These are phyloP conservation scores for Sicyos baderoa DNA, from an alignment of 306 rosid species.

Conservation along the genomic window DNA sequence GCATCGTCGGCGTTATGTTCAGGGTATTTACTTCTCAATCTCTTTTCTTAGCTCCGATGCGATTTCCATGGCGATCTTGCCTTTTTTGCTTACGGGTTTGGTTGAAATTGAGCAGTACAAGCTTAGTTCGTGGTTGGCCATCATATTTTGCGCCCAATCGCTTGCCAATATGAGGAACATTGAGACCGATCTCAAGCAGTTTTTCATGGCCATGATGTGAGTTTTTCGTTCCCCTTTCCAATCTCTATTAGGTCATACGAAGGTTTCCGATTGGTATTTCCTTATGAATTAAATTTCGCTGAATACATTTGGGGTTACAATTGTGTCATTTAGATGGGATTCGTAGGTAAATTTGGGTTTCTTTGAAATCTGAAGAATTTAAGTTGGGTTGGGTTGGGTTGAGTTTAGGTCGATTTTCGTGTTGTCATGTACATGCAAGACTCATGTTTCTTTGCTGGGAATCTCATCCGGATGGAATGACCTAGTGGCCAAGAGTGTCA, in stretches of 20 bases:
- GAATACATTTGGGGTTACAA: neutral
- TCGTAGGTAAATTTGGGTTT: neutral
- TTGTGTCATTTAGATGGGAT: neutral
- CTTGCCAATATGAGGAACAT: constrained; percentile 70
- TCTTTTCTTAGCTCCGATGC: neutral
- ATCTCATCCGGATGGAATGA: too few relatives aligned
- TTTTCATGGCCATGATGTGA: constrained; percentile 96
- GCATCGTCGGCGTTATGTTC: constrained; percentile 93
- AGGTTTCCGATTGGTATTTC: neutral
- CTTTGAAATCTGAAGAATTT: neutral
- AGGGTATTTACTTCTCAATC: constrained; percentile 31
- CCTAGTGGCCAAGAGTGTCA: neutral
- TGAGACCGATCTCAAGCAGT: constrained; percentile 87
- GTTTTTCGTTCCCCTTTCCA: constrained; percentile 23
- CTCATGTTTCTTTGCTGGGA: neutral
- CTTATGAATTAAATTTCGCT: neutral
- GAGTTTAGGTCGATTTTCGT: neutral
- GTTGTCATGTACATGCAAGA: neutral
- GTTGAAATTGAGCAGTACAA: constrained; percentile 52
- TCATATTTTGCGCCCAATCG: constrained; percentile 91
- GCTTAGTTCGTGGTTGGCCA: constrained; percentile 88
- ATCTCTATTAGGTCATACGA: neutral
- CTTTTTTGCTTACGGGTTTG: too few relatives aligned
- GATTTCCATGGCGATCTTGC: neutral
- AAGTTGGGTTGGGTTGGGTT: too few relatives aligned